Conservation (phyloP, 2,329 filamentous ascomycete species). For the Incumbomyces lentus region DNA sequence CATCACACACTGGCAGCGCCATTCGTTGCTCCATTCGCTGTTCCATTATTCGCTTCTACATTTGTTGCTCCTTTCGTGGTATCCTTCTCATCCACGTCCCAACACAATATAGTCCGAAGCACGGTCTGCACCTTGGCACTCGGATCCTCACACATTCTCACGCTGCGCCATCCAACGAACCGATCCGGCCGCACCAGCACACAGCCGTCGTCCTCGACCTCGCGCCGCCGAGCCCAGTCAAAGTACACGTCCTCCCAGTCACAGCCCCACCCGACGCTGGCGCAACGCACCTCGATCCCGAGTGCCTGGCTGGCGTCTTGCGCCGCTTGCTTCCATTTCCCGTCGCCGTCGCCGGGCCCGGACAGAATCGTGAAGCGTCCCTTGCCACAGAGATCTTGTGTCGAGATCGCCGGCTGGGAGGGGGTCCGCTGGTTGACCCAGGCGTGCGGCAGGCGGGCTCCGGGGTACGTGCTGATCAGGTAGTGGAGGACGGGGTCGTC, state of each 20-base stretch:
- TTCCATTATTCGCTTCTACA: no score
- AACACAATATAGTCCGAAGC: slow-evolving; percentile 5
- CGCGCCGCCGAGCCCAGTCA: slow-evolving; percentile 46
- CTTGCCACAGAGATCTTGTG: slow-evolving; percentile 50
- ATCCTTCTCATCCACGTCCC: neutral
- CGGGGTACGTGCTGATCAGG: slow-evolving; percentile 46
- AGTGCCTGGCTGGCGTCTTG: slow-evolving; percentile 28
- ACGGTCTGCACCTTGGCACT: slow-evolving; percentile 7
- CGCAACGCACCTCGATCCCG: slow-evolving; percentile 38
- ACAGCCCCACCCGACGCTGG: slow-evolving; percentile 47
- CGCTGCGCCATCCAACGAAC: slow-evolving; percentile 46
- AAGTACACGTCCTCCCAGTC: slow-evolving; percentile 54
- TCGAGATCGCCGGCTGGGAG: slow-evolving; percentile 37
- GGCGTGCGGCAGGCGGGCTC: slow-evolving; percentile 50
- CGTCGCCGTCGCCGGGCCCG: slow-evolving; percentile 41
- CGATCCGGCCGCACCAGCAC: slow-evolving; percentile 50
- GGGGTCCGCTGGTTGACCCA: slow-evolving; percentile 48
- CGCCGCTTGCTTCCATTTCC: slow-evolving; percentile 43
- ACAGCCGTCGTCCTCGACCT: slow-evolving; percentile 48
- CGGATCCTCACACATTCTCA: slow-evolving; percentile 8
- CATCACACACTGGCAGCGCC: no score
- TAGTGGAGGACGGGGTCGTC: slow-evolving; percentile 36
- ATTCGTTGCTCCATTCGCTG: no score
- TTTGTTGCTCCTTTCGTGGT: no score
- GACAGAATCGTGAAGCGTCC: slow-evolving; percentile 43